Evolutionary conservation across 139 green algal genomes (phyloP), one percentile per base, ranked within the genome.

Genomic region (Marvania coccoides): DNA sequence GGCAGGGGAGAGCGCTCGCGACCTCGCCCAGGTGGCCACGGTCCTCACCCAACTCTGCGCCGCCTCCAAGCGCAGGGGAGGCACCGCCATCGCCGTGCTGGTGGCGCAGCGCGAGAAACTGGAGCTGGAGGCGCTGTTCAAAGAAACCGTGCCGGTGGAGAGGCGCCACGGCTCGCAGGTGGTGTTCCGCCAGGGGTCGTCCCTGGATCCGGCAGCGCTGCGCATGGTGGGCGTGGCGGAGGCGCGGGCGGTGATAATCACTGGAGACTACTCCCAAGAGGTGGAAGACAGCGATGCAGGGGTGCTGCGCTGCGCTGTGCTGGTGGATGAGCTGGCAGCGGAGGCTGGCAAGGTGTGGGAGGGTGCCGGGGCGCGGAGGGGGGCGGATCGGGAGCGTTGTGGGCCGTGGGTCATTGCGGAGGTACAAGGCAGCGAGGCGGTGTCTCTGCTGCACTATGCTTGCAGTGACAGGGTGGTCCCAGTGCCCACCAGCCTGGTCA

Each of bases 131-230:
- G 24, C 60, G 30, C 51, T 75, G 8, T 81, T 83, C 35, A 38
- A 48, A 51, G 58, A 67, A 23, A 47, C 14, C 47, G 28, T 78
- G 12, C 64, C 68, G 1, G 34, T 33, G 24, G 4, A 26, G 12
- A 29, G 68, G 34, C 63, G 74, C 28, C 42, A 68, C 13, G 81
- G 81, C 68, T 72, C 65, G 0, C 28, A 62, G 55, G 61, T 87
- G 23, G 71, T 87, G 28, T 86, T 87, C 62, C 64, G 81, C 10
- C 70, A 85, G 64, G 80, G 80, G 39, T 74, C 56, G 9, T 71
- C 79, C 2, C 42, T 83, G 38, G 65, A 71, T n/a, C 69, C 61
- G 3, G 38, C 13, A 2, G 34, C 59, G 0, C 47, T 75, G 45
- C 35, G 31, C 13, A 58, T 60, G 30, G 61, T 70, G 24, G 60